These are phyloP conservation scores for Orbilia quercus DNA, from an alignment of 2,329 filamentous ascomycete genomes.

Conservation along the genomic window DNA sequence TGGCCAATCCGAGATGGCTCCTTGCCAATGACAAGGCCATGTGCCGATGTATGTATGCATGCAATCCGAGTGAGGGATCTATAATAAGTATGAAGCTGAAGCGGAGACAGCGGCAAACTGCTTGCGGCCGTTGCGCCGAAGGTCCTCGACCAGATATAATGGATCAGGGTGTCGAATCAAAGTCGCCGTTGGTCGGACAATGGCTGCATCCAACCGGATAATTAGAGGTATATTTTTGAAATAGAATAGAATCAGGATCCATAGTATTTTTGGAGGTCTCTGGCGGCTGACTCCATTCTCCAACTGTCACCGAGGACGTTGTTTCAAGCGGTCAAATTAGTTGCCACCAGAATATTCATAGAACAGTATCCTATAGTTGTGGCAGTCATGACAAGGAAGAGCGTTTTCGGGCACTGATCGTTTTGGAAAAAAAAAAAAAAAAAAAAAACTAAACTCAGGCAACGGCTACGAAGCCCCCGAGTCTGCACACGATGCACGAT, in stretches of 20 bases:
- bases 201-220: not conserved
- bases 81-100: constrained; percentile 2
- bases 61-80: constrained; percentile 12
- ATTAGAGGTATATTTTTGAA: not conserved
- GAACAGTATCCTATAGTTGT: no score
- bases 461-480: no score
- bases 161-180: constrained; percentile 27
- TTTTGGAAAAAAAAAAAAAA: no score
- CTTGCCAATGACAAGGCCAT: constrained; percentile 21
- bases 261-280: not conserved
- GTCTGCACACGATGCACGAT: no score
- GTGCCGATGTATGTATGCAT: constrained; percentile 16
- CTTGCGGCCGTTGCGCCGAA: constrained; percentile 36
- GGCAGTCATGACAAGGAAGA: no score
- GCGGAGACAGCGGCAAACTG: constrained; percentile 26
- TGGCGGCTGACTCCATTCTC: no score
- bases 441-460: no score
- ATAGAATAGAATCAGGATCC: constrained; percentile 8
- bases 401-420: no score
- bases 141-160: constrained; percentile 32
- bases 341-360: no score
- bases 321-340: no score
- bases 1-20: constrained; percentile 27
- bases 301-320: no score
- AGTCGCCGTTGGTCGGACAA: no score